A percentile compares a stretch with the other conserved stretches of the same genome.
Conservation (phyloP, 441 rosid species). For the Sinapis alba region DNA sequence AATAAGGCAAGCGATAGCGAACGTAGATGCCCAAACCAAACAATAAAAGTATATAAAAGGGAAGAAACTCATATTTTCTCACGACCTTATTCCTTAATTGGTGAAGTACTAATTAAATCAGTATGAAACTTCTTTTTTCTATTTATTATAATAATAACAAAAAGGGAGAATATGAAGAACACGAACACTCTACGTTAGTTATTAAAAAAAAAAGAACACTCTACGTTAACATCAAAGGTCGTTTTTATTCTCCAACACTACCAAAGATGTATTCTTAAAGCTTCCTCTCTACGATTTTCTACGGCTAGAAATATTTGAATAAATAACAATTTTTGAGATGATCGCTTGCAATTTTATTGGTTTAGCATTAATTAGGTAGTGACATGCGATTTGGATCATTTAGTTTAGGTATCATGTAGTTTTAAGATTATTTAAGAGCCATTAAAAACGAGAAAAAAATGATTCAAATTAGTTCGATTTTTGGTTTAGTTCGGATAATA, state of each 20-base stretch:
- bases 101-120: conserved; percentile 26
- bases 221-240: conserved; percentile 22
- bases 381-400: too few species aligned
- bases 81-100: conserved; percentile 31
- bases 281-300: conserved; percentile 2
- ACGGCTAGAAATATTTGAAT: neutral
- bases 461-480: too few species aligned
- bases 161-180: conserved; percentile 12
- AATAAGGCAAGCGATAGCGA: conserved; percentile 13
- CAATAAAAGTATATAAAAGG: neutral
- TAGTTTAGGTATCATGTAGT: too few species aligned
- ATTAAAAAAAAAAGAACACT: too few species aligned
- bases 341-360: neutral
- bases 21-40: conserved; percentile 24
- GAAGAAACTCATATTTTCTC: conserved; percentile 21
- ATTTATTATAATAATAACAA: conserved; percentile 3
- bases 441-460: too few species aligned
- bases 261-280: conserved; percentile 23
- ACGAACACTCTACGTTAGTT: conserved; percentile 18
- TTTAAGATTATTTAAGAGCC: too few species aligned
- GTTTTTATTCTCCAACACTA: conserved; percentile 19
- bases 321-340: neutral
- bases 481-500: too few species aligned
- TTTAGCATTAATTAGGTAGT: too few species aligned
- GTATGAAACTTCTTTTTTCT: conserved; percentile 12